These are phyloP conservation scores for Fusarium foetens DNA, from an alignment of 2,329 filamentous ascomycete genomes.

Conservation along the genomic window DNA sequence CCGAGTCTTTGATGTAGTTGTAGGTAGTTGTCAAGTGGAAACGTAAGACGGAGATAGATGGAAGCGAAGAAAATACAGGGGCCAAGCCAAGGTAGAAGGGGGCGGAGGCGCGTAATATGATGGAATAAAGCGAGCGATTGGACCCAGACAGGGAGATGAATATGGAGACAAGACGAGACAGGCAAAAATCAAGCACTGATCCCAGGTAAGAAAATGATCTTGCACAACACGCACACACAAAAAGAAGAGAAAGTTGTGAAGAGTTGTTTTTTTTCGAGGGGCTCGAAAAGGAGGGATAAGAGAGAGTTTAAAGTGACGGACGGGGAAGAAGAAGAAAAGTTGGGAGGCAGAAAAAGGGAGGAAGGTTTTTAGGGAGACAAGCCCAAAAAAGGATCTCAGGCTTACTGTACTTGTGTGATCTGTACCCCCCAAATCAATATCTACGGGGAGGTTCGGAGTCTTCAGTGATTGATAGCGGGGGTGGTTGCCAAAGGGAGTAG, in stretches of 20 bases:
- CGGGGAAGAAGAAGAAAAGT: background rate
- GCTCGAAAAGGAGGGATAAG: constrained; percentile 9
- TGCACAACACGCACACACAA: background rate
- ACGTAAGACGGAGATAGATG: constrained; percentile 33
- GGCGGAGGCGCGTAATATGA: constrained; percentile 29
- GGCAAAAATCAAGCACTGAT: constrained; percentile 6
- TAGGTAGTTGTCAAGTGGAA: constrained; percentile 38
- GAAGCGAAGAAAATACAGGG: constrained; percentile 42
- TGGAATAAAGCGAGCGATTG: constrained; percentile 36
- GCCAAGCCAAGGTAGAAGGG: constrained; percentile 28
- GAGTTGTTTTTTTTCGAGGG: background rate
- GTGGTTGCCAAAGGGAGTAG: background rate
- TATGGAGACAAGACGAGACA: constrained; percentile 24
- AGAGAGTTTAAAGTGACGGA: constrained; percentile 1
- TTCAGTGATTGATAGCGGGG: constrained; percentile 23
- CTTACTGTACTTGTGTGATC: constrained; percentile 22
- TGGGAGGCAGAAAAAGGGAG: constrained; percentile 17
- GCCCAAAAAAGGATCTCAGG: constrained; percentile 16
- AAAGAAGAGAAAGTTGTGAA: background rate
- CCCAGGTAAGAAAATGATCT: background rate
- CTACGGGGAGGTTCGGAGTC: constrained; percentile 18
- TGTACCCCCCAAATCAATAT: constrained; percentile 17
- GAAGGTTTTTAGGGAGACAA: constrained; percentile 15
- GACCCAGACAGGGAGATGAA: constrained; percentile 25
- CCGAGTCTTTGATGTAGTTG: constrained; percentile 24